phyloP scores from a whole-genome alignment of 441 rosid genomes.

The Theobroma grandiflorum region DNA sequence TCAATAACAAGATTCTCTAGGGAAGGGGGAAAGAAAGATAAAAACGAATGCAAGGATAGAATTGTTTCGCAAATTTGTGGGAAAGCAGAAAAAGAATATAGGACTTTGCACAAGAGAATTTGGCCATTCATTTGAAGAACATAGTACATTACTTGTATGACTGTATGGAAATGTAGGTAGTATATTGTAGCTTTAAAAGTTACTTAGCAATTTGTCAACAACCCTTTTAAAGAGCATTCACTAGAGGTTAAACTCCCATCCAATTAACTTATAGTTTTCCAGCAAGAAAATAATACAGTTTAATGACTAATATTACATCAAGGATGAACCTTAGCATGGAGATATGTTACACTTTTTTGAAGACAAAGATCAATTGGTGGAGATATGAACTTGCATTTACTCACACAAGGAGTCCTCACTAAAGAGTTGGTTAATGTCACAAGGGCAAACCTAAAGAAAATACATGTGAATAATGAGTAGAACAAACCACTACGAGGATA shows the following conservation, averaged over 20 bases:
- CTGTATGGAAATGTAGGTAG: conserved; percentile 3
- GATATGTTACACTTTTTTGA: neutral
- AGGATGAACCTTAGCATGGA: conserved; percentile 5
- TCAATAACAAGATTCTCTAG: neutral
- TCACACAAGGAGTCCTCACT: conserved; percentile 1
- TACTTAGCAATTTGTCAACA: conserved; percentile 1
- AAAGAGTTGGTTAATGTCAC: conserved; percentile 4
- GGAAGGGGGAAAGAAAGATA: neutral
- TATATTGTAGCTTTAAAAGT: neutral
- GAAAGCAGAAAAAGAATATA: neutral
- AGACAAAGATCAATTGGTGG: neutral
- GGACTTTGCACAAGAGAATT: neutral
- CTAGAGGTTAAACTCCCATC: conserved; percentile 15
- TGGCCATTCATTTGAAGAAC: conserved; percentile 1
- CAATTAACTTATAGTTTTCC: neutral
- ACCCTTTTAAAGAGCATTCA: neutral
- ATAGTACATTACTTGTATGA: neutral
- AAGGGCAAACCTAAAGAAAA: conserved; percentile 7
- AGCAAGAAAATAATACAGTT: neutral
- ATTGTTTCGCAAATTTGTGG: neutral
- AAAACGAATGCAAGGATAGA: conserved; percentile 8
- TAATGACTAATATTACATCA: neutral
- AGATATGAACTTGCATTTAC: too few relatives aligned
- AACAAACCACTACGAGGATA: conserved; percentile 1
- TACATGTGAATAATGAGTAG: neutral